Conservation (phyloP, 257 asterid genomes). For the Cordia subcordata region DNA sequence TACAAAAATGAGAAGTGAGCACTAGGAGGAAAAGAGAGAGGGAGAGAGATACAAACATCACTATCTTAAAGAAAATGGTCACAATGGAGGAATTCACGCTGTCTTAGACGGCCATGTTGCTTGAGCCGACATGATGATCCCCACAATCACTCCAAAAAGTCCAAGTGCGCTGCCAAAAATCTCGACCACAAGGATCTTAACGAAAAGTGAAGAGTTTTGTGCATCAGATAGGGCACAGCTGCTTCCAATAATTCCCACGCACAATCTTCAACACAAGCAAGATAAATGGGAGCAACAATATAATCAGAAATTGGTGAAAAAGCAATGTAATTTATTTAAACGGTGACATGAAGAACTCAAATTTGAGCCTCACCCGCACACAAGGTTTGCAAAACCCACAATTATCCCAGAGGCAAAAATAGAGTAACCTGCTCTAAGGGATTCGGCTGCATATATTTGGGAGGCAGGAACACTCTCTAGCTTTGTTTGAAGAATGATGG, state of each 20-base stretch:
- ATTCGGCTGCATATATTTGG: conserved; percentile 73
- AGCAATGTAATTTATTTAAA: background rate
- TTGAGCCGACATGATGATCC: conserved; percentile 99
- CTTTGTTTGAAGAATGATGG: conserved; percentile 98
- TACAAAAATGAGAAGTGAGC: background rate
- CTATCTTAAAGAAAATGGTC: background rate
- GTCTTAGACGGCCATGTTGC: conserved; percentile 87
- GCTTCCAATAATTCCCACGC: conserved; percentile 98
- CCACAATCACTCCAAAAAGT: conserved; percentile 91
- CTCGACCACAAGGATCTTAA: conserved; percentile 96
- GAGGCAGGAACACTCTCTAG: conserved; percentile 82
- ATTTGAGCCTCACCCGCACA: conserved; percentile 73
- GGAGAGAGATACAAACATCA: conserved; percentile 15
- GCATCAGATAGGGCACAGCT: conserved; percentile 98
- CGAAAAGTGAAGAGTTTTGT: conserved; percentile 90
- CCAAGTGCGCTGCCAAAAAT: conserved; percentile 98
- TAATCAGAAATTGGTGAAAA: background rate
- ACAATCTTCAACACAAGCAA: conserved; percentile 44
- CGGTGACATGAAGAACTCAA: background rate
- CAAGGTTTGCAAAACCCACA: conserved; percentile 97
- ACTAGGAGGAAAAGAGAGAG: conserved; percentile 1
- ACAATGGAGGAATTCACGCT: conserved; percentile 23
- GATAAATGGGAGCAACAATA: conserved; percentile 5
- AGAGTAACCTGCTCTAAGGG: conserved; percentile 96
- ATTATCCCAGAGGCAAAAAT: conserved; percentile 97